Percentiles rank a stretch among this genome's conserved stretches.
phyloP scores from a whole-genome alignment of 495 filamentous ascomycete species.

The Tuber umbilicatum region DNA sequence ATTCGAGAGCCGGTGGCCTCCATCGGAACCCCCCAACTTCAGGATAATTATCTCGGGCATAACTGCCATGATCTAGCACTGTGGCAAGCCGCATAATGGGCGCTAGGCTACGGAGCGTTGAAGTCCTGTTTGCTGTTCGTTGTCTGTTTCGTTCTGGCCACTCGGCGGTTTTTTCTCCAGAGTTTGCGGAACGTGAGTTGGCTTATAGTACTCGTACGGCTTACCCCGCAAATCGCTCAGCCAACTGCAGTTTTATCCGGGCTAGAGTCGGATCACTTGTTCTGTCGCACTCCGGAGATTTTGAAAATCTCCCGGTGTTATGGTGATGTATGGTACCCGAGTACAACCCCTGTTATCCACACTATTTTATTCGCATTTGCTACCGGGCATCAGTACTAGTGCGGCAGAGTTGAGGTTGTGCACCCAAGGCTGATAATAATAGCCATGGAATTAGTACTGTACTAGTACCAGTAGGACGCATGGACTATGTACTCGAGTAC shows the following conservation, averaged over 20 bases:
- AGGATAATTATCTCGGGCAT: neutral
- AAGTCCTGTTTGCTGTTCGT: neutral
- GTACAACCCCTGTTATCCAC: neutral
- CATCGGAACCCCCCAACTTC: neutral
- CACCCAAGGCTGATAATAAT: too few relatives aligned
- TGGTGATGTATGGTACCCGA: neutral
- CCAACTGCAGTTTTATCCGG: neutral
- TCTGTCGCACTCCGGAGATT: neutral
- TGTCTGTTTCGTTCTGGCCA: neutral
- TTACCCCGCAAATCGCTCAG: neutral
- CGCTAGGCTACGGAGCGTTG: neutral
- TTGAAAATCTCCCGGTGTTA: neutral
- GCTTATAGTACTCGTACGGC: neutral
- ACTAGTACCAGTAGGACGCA: too few relatives aligned
- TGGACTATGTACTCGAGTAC: too few relatives aligned
- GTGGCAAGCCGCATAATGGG: neutral
- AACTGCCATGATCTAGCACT: neutral
- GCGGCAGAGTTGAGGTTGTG: too few relatives aligned
- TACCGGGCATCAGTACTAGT: too few relatives aligned
- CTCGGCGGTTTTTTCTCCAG: neutral
- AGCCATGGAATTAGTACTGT: too few relatives aligned
- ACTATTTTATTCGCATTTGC: neutral
- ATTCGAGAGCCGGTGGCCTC: neutral
- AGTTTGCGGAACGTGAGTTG: neutral
- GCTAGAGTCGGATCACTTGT: neutral